phyloP scores from a whole-genome alignment of 2,329 filamentous ascomycete genomes.

The Alternaria ventricosa region DNA sequence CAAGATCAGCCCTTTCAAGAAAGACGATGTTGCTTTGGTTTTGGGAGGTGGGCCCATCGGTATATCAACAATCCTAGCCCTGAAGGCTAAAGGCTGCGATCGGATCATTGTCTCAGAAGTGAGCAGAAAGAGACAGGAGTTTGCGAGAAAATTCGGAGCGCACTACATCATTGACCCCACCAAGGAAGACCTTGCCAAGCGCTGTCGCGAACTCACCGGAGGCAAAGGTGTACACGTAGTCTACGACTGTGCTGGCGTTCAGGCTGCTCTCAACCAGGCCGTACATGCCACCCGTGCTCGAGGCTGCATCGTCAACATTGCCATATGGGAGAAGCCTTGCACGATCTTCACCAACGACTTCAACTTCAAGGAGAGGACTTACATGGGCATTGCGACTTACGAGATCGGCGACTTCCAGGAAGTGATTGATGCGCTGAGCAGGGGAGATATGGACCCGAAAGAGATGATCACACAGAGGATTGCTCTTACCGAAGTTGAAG shows the following conservation, averaged over 20 bases:
- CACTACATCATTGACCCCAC: constrained; percentile 59
- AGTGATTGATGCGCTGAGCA: constrained; percentile 53
- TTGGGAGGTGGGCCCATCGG: constrained; percentile 63
- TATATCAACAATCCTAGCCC: constrained; percentile 45
- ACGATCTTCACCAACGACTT: constrained; percentile 59
- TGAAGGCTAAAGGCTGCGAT: constrained; percentile 40
- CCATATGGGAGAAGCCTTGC: constrained; percentile 62
- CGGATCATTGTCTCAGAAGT: constrained; percentile 63
- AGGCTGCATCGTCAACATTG: constrained; percentile 62
- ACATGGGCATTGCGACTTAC: constrained; percentile 61
- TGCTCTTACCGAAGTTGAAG: constrained; percentile 54
- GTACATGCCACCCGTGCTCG: constrained; percentile 57
- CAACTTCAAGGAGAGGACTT: constrained; percentile 61
- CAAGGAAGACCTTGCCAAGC: constrained; percentile 55
- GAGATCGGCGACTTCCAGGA: constrained; percentile 59
- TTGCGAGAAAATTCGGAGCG: constrained; percentile 60
- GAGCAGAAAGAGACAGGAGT: constrained; percentile 55
- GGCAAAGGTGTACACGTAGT: constrained; percentile 58
- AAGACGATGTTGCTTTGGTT: constrained; percentile 56
- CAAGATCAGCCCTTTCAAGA: constrained; percentile 57
- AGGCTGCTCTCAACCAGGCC: constrained; percentile 57
- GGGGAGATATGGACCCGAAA: constrained; percentile 52
- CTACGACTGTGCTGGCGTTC: constrained; percentile 62
- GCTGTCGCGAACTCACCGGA: constrained; percentile 53
- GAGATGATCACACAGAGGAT: constrained; percentile 60